A percentile compares a stretch with the other conserved stretches of the same genome.
phyloP scores from a whole-genome alignment of 2,329 filamentous ascomycete species.

The Aspergillus sp. region DNA sequence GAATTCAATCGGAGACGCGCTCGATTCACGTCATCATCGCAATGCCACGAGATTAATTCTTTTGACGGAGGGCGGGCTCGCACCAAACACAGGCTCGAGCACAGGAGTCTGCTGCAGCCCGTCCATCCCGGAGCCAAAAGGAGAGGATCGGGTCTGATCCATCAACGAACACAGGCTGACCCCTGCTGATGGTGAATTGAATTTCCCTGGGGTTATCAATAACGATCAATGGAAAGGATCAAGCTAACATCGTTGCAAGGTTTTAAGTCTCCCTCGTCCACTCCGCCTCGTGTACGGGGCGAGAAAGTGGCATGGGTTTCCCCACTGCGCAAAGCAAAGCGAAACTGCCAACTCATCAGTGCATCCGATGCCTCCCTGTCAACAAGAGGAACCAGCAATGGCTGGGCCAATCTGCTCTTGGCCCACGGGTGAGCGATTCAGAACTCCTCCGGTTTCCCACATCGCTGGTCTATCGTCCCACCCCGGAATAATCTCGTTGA shows the following conservation, averaged over 20 bases:
- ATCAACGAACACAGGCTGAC: background rate
- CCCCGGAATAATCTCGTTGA: background rate
- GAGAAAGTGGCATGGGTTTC: constrained; percentile 47
- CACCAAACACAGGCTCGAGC: constrained; percentile 15
- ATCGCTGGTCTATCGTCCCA: constrained; percentile 12
- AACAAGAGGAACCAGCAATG: constrained; percentile 17
- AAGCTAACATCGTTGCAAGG: constrained; percentile 15
- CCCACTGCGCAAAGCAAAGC: constrained; percentile 36
- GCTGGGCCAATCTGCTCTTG: constrained; percentile 20
- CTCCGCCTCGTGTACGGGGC: constrained; percentile 18
- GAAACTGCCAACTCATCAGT: constrained; percentile 72
- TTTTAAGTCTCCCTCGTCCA: constrained; percentile 12
- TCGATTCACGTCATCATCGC: constrained; percentile 7
- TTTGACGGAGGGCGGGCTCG: constrained; percentile 5
- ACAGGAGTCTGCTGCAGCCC: constrained; percentile 15
- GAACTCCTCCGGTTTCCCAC: constrained; percentile 10
- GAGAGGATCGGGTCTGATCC: constrained; percentile 6
- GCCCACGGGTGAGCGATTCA: constrained; percentile 12
- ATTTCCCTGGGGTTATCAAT: constrained; percentile 12
- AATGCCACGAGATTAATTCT: constrained; percentile 1
- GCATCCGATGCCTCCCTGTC: constrained; percentile 57
- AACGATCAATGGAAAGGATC: constrained; percentile 13
- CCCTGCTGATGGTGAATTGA: background rate
- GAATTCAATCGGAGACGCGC: background rate
- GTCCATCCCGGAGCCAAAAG: constrained; percentile 6